Evolutionary conservation across 1,139 yeast species (phyloP), one percentile per base, ranked within the genome.

Genomic region (Pichiaceae sp.): DNA sequence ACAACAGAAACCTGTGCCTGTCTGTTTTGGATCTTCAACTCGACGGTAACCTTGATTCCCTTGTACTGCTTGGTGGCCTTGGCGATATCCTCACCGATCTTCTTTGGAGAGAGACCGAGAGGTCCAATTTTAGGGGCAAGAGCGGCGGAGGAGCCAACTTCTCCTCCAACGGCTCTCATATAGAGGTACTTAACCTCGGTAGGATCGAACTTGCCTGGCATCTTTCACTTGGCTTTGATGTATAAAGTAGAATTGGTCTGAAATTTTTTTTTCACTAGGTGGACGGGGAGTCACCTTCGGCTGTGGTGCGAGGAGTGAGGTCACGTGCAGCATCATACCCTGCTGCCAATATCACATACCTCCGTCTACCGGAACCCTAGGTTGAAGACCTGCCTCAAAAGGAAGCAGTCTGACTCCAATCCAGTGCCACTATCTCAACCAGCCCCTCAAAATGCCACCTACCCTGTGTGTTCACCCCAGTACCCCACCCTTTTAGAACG

Each of bases 81-180:
- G 72, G 98, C 98, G 63, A 91, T 91, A 70, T 91, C 98, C 75
- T 91, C 99, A 86, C 99, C 99, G 65, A 93, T 96, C 84, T 91
- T 91, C 95, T 91, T 91, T 78, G 98, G 97, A 50, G 97, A 89
- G 63, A 91, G 80, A 87, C 99, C 99, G 67, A 91, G 86, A 60
- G 99, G 99, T 84, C 99, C 99, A 66, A 91, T 91, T 87, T 91
- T 91, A 68, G 98, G 98, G 60, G 98, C 98, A 64, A 93, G 84
- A 54, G 98, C 96, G 56, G 98, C 85, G 51, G 98, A 89, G 64
- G 97, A 96, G 78, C 97, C 98, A 63, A 93, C 95, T 79, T 91
- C 99, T 79, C 99, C 98, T 83, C 98, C 99, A 59, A 89, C 94
- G 72, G 98, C 97, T 84, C 98, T 86, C 72, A 91, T 78, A 87